A percentile compares a stretch with the other conserved stretches of the same genome.
These are phyloP conservation scores for Rutidosis leptorrhynchoides DNA, from an alignment of 129 eudicot species.

Conservation along the genomic window DNA sequence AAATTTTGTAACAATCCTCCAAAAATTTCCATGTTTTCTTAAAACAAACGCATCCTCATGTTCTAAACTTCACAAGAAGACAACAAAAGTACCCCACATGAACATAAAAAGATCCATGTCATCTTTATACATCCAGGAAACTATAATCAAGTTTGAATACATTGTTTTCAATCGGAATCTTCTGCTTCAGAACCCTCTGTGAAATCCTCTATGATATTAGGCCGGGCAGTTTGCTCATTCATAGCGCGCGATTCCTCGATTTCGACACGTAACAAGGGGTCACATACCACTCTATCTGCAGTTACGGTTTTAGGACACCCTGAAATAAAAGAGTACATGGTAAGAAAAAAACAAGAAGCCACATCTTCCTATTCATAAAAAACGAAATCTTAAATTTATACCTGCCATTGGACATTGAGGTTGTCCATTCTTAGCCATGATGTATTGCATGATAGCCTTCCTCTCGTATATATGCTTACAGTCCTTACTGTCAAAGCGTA, in stretches of 20 bases:
- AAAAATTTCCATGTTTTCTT: conserved; percentile 8
- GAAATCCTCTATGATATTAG: conserved; percentile 62
- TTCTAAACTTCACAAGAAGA: conserved; percentile 9
- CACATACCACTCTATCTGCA: conserved; percentile 59
- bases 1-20: conserved; percentile 28
- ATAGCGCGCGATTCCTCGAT: conserved; percentile 65
- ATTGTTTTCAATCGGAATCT: conserved; percentile 24
- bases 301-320: conserved; percentile 62
- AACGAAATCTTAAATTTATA: conserved; percentile 19
- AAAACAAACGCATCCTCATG: conserved; percentile 21
- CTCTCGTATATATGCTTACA: conserved; percentile 94
- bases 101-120: neutral
- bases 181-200: conserved; percentile 55
- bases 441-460: conserved; percentile 54
- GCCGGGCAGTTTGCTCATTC: conserved; percentile 37
- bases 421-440: conserved; percentile 39
- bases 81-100: conserved; percentile 25
- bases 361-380: conserved; percentile 1
- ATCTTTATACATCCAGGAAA: neutral
- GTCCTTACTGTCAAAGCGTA: conserved; percentile 50
- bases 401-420: conserved; percentile 80
- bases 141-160: neutral
- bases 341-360: conserved; percentile 6
- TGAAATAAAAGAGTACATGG: conserved; percentile 24
- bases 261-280: conserved; percentile 54